Percentiles rank a stretch among this genome's conserved stretches.
Evolutionary conservation across 2,329 filamentous ascomycete genomes (phyloP).

Genomic region (Emmonsiellopsis sp.): DNA sequence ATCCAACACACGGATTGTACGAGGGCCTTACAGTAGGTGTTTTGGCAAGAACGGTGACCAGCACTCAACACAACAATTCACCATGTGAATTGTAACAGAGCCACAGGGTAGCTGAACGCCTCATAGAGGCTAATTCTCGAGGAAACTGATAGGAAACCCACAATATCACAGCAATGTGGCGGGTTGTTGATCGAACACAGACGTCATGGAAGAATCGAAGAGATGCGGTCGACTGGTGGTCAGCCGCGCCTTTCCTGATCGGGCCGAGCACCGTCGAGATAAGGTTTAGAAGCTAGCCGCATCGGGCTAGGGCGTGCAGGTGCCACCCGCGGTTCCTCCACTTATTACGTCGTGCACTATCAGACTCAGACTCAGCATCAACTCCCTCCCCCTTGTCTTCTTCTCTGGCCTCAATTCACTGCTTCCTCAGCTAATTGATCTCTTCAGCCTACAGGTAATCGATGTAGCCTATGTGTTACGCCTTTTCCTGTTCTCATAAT

Average conservation of each 20-base stretch:
- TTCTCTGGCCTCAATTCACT: background rate
- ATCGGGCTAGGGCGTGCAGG: background rate
- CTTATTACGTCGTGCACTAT: background rate
- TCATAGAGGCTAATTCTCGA: too few species aligned
- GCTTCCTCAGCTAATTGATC: background rate
- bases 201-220: background rate
- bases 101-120: too few species aligned
- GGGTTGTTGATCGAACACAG: background rate
- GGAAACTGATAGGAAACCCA: background rate
- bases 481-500: too few species aligned
- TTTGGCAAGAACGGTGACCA: too few species aligned
- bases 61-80: too few species aligned
- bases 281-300: background rate
- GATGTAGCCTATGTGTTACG: too few species aligned
- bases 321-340: background rate
- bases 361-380: background rate
- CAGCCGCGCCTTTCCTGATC: background rate
- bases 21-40: too few species aligned
- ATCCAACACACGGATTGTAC: too few species aligned
- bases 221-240: background rate
- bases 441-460: too few species aligned
- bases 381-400: background rate
- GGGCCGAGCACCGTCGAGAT: background rate
- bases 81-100: too few species aligned
- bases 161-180: background rate